Base-by-base conservation (phyloP, 2,329 filamentous ascomycete genomes). In the Arthroderma sp. region DNA sequence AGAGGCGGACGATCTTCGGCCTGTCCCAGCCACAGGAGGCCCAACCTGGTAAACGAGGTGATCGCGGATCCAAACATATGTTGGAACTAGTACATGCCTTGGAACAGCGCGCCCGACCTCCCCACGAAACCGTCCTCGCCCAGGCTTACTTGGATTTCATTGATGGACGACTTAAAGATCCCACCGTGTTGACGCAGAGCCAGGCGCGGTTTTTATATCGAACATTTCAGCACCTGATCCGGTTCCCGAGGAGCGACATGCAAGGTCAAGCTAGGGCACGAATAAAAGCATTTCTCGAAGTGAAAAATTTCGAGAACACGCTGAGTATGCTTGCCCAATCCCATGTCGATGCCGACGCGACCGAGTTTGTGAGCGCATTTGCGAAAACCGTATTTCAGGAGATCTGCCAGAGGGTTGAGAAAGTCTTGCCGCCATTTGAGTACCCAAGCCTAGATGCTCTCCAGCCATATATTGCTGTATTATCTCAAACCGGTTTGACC, bases 91-190 rank as follows among this genome's bases (percentile, higher is more conserved):
- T 75, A 43, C 75, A 76, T 52, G 74, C 77, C 48, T 66, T 80
- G 52, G 70, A 74, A 42, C 73, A 83, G 45, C 72, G 75, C 42
- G 69, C 79, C 32, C 75, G 86, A 31, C 74, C 77, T 6, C 86
- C 85, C 10, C 62, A 75, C 0, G 66, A 70, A 3, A 60, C 70
- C n/a, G 76, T 83, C 31, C 67, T 94, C 2, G 63, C 77, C 0
- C 68, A 74, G 32, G 84, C 83, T 4, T 80, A 83, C 60, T 70
- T 66, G 45, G 65, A 70, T 6, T 80, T 88, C 51, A 79, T 89
- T 53, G 58, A 66, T 11, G 70, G 58, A 73, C 82, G 62, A 50
- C 68, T 47, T 54, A 65, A 54, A 63, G 67, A 50, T 56, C 67
- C 52, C 56, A 72, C 50, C 54, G 70, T 42, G 56, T 86, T 58